Percentiles rank a stretch among this genome's conserved stretches.
Conservation (phyloP, 345 rosid species). For the Eucalyptus marginata region DNA sequence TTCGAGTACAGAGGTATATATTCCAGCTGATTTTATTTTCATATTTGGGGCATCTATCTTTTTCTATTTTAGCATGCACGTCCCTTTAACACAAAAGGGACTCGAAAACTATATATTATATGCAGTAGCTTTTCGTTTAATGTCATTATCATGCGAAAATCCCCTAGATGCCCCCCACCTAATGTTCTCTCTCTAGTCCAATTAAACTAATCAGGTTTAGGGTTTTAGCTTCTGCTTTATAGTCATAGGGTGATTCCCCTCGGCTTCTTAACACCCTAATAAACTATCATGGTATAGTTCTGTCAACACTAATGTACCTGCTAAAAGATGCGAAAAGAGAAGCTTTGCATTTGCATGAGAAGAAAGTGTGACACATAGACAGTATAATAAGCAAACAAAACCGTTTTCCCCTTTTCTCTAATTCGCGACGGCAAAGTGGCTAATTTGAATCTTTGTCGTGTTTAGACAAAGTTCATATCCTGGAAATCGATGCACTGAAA, state of each 20-base stretch:
- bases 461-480: neutral
- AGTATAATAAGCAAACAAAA: neutral
- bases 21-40: conserved; percentile 1
- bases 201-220: neutral
- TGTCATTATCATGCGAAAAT: neutral
- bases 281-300: neutral
- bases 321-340: neutral
- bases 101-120: neutral
- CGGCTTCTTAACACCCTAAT: neutral
- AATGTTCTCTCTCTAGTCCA: neutral
- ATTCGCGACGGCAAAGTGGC: neutral
- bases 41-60: conserved; percentile 19
- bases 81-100: neutral
- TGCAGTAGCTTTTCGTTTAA: neutral
- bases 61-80: neutral
- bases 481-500: neutral
- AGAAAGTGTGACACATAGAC: neutral
- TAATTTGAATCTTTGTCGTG: neutral
- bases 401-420: neutral
- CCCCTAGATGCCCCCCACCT: neutral
- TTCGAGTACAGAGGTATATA: conserved; percentile 24
- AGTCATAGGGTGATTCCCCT: neutral
- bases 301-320: neutral
- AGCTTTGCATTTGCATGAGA: neutral
- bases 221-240: neutral